Evolutionary conservation across 2,329 filamentous ascomycete species (phyloP), one percentile per base, ranked within the genome.

Genomic region (Talaromyces piceae): DNA sequence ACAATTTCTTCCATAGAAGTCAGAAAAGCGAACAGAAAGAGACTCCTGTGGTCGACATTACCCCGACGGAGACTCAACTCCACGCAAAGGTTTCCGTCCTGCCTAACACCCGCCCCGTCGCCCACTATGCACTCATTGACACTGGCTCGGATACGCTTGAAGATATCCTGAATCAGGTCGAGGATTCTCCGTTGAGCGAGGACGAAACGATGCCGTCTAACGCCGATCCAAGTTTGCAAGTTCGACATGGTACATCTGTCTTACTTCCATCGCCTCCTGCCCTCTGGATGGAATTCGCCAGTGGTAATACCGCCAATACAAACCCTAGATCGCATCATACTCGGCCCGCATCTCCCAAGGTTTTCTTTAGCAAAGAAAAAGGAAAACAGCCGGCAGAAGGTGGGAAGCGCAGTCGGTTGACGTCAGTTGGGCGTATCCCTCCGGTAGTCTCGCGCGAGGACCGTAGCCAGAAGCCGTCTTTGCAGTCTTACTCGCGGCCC

Each of bases 341-440:
- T 47, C 59, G 63, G 9, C 60, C 61, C 1, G 60, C 62, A 20
- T 69, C 71, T 4, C 66, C 70, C 6, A 69, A 61, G 49, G 63
- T 69, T 5, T 64, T 67, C 51, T 66, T 70, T 28, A 65, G 65
- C 33, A 64, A 59, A 41, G 61, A 67, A 22, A 55, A 64, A 9
- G 48, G 39, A 5, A 58, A 43, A 44, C 49, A 49, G 20, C 45
- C 65, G 56, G 51, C 56, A 56, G 59, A 63, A 28, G 68, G 28
- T 30, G 44, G 69, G 31, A 72, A 71, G 8, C 80, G 80, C 8
- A 87, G 82, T 62, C 79, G 90, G 51, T 73, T 95, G 16, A 82
- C 84, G 25, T 88, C 91, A 58, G 83, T 95, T 44, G 91, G 90
- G 7, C 82, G 91, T 13, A 95, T 95, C 47, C 91, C 91, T 7